These are phyloP conservation scores for Oxytropis ochrocephala DNA, from an alignment of 306 rosid genomes.

Conservation along the genomic window DNA sequence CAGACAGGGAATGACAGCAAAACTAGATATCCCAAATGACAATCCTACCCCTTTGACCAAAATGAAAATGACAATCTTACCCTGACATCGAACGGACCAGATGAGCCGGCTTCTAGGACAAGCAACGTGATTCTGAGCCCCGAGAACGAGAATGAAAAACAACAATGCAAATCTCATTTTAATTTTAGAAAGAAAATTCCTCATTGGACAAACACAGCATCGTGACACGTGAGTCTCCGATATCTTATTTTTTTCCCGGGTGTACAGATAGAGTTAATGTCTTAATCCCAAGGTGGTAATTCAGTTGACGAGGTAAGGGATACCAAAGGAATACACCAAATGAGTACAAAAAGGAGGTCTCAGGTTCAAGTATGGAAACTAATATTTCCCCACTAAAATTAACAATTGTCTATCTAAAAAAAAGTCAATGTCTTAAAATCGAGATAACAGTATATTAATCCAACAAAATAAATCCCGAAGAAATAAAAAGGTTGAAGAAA, in stretches of 20 bases:
- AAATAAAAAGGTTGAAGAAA: background rate
- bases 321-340: too few relatives aligned
- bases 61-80: conserved; percentile 15
- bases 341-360: too few relatives aligned
- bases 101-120: background rate
- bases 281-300: too few relatives aligned
- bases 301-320: too few relatives aligned
- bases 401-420: too few relatives aligned
- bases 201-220: conserved; percentile 14
- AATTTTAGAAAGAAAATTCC: background rate
- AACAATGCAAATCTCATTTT: background rate
- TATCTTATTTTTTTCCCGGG: background rate
- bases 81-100: background rate
- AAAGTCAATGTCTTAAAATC: background rate
- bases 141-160: conserved; percentile 1
- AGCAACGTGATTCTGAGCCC: background rate
- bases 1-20: background rate
- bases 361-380: too few relatives aligned
- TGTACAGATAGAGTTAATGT: too few relatives aligned
- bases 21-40: background rate
- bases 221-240: background rate
- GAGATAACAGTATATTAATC: too few relatives aligned
- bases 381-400: too few relatives aligned
- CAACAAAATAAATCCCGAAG: background rate
- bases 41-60: conserved; percentile 14